Evolutionary conservation across 2,329 filamentous ascomycete genomes (phyloP).

Genomic region (Phoma herbarum): DNA sequence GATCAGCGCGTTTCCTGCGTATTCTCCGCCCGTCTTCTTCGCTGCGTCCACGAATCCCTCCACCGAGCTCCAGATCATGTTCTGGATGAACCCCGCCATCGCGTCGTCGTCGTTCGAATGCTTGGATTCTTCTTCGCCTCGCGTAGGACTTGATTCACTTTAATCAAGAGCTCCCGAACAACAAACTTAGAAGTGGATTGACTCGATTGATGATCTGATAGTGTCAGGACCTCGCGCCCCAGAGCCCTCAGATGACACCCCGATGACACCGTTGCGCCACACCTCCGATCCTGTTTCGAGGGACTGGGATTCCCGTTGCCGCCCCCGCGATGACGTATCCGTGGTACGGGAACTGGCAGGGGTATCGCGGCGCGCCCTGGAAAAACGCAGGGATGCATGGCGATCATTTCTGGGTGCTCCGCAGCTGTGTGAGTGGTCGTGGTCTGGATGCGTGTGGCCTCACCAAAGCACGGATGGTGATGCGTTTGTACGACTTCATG

Average conservation of each 20-base stretch:
- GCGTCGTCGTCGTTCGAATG: not conserved
- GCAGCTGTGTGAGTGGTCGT: not conserved
- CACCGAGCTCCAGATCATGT: constrained; percentile 51
- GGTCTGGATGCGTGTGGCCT: not conserved
- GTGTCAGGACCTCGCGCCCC: not conserved
- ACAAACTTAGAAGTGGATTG: not conserved
- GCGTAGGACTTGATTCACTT: not conserved
- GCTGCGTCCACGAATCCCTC: constrained; percentile 51
- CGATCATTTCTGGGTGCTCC: constrained; percentile 12
- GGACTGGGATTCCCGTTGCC: constrained; percentile 23
- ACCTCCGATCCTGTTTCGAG: constrained; percentile 38
- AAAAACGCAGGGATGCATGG: not conserved
- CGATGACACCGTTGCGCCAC: constrained; percentile 37
- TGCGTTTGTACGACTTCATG: not conserved
- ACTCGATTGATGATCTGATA: not conserved
- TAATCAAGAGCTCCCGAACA: not conserved
- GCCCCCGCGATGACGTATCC: constrained; percentile 42
- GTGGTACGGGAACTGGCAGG: constrained; percentile 30
- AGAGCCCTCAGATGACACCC: constrained; percentile 19
- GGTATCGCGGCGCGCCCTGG: constrained; percentile 7
- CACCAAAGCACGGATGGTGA: not conserved
- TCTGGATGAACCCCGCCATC: constrained; percentile 47
- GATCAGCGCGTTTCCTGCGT: constrained; percentile 50
- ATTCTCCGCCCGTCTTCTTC: constrained; percentile 48
- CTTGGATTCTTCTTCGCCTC: not conserved